A percentile compares a stretch with the other conserved stretches of the same genome.
Conservation (phyloP, 2,329 filamentous ascomycete genomes). For the Metarhizium anisopliae region DNA sequence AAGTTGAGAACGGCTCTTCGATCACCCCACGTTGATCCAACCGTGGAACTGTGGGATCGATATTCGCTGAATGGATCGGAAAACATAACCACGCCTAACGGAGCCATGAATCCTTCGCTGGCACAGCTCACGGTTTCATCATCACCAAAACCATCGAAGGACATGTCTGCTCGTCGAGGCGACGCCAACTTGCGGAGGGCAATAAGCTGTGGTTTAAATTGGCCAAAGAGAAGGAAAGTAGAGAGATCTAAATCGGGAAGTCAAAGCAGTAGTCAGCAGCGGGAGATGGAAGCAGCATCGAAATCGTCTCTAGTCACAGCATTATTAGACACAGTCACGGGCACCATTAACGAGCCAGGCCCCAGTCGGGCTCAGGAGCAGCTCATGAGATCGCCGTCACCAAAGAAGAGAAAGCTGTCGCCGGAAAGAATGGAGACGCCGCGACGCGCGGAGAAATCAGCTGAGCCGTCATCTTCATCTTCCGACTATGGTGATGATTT, state of each 20-base stretch:
- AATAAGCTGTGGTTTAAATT: slow-evolving; percentile 60
- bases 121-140: slow-evolving; percentile 62
- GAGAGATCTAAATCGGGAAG: slow-evolving; percentile 35
- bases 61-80: slow-evolving; percentile 45
- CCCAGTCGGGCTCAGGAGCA: slow-evolving; percentile 21
- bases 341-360: slow-evolving; percentile 37
- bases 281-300: slow-evolving; percentile 38
- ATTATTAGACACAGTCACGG: slow-evolving; percentile 56
- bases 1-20: slow-evolving; percentile 49
- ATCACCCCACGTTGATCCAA: slow-evolving; percentile 63
- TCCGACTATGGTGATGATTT: slow-evolving; percentile 48
- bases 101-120: slow-evolving; percentile 46
- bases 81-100: slow-evolving; percentile 33
- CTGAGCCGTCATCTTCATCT: slow-evolving; percentile 15
- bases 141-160: slow-evolving; percentile 52
- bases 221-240: slow-evolving; percentile 60
- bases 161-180: slow-evolving; percentile 31
- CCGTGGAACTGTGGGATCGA: slow-evolving; percentile 68
- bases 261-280: slow-evolving; percentile 21
- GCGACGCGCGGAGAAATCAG: slow-evolving; percentile 7
- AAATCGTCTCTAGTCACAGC: slow-evolving; percentile 52
- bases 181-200: slow-evolving; percentile 46
- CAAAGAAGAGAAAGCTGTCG: slow-evolving; percentile 27
- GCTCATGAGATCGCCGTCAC: slow-evolving; percentile 32
- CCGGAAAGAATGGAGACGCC: slow-evolving; percentile 16